Conservation (phyloP, 2,329 filamentous ascomycete genomes). For the Alternaria metachromatica region DNA sequence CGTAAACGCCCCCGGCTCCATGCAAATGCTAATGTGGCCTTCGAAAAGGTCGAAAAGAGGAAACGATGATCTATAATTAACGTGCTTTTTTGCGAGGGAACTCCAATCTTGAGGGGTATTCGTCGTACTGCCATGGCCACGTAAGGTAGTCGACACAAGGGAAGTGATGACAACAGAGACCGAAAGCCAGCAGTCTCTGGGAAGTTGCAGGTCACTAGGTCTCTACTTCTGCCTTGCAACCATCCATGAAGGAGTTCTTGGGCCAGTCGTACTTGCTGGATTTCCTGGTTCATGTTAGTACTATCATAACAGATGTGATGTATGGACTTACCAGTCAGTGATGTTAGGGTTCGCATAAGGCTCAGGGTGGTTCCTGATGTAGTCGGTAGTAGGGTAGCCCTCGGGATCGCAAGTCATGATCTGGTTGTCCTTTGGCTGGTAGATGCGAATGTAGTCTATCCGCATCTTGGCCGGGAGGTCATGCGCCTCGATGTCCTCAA, state of each 20-base stretch:
- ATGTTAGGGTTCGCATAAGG: constrained; percentile 70
- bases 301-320: background rate
- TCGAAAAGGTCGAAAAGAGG: constrained; percentile 15
- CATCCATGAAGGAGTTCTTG: constrained; percentile 66
- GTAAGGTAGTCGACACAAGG: constrained; percentile 30
- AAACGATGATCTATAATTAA: constrained; percentile 39
- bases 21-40: constrained; percentile 32
- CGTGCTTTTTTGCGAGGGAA: constrained; percentile 32
- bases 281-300: constrained; percentile 42
- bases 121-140: constrained; percentile 37
- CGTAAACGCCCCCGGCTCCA: constrained; percentile 25
- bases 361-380: constrained; percentile 67
- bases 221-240: constrained; percentile 51
- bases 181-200: constrained; percentile 26
- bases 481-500: constrained; percentile 58
- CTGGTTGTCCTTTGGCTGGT: constrained; percentile 66
- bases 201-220: constrained; percentile 2
- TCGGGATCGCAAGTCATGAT: constrained; percentile 71
- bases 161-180: constrained; percentile 20
- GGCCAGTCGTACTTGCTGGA: constrained; percentile 65
- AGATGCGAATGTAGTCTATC: constrained; percentile 74
- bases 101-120: constrained; percentile 31
- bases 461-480: constrained; percentile 69
- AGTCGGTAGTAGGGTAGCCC: constrained; percentile 70
- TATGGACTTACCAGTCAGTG: constrained; percentile 64